Conservation (phyloP, 75 land plant species). For the Ceratopteris richardii region DNA sequence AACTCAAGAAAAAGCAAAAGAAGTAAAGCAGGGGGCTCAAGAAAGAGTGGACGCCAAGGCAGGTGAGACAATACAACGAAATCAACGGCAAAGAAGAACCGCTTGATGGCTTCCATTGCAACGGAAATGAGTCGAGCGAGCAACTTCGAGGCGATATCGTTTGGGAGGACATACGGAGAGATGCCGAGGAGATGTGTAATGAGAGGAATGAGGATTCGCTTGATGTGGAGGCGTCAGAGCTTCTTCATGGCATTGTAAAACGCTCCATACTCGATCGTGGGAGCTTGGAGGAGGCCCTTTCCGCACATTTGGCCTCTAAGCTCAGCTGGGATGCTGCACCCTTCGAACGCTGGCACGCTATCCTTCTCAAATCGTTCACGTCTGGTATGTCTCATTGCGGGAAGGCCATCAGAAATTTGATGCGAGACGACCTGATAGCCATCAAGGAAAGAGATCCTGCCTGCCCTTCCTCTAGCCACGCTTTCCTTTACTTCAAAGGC, state of each 20-base stretch:
- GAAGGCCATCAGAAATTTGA: not conserved
- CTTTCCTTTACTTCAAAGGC: slow-evolving; percentile 61
- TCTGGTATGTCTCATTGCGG: not conserved
- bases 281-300: slow-evolving; percentile 7
- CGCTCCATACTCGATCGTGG: not conserved
- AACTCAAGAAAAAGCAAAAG: too few relatives aligned
- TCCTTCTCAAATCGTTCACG: not conserved
- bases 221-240: not conserved
- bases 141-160: not conserved
- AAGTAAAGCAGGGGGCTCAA: too few relatives aligned
- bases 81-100: too few relatives aligned
- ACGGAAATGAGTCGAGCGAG: too few relatives aligned
- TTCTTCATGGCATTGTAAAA: not conserved
- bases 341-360: not conserved
- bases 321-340: slow-evolving; percentile 7
- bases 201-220: not conserved
- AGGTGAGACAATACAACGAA: too few relatives aligned
- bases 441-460: slow-evolving; percentile 48
- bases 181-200: not conserved
- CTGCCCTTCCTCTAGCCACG: slow-evolving; percentile 47
- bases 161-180: not conserved
- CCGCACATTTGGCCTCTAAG: slow-evolving; percentile 6
- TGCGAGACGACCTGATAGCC: slow-evolving; percentile 2
- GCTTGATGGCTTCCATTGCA: too few relatives aligned
- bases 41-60: too few relatives aligned